Evolutionary conservation across 176 grass and related monocot genomes (phyloP).

Genomic region (Lolium multiflorum): DNA sequence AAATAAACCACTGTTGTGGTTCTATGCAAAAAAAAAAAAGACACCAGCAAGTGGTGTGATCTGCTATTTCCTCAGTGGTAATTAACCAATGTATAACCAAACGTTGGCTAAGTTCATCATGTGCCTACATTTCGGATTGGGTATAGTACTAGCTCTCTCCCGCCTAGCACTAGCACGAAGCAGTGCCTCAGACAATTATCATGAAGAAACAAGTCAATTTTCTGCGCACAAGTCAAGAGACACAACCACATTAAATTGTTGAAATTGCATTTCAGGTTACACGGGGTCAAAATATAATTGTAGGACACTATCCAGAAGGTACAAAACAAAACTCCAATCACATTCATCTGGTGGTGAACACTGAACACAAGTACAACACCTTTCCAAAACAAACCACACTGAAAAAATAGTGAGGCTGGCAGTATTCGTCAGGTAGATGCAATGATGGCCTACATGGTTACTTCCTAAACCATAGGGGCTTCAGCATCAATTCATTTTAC

Average conservation of each 20-base stretch:
- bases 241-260: constrained; percentile 11
- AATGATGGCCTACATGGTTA: constrained; percentile 38
- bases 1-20: too few relatives aligned
- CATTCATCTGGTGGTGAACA: constrained; percentile 46
- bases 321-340: constrained; percentile 43
- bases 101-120: too few relatives aligned
- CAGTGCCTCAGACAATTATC: background rate
- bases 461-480: constrained; percentile 45
- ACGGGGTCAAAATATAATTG: constrained; percentile 24
- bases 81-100: too few relatives aligned
- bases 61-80: too few relatives aligned
- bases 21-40: too few relatives aligned
- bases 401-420: constrained; percentile 49
- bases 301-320: background rate
- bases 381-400: constrained; percentile 61
- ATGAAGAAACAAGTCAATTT: background rate
- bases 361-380: constrained; percentile 27
- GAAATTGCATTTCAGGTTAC: constrained; percentile 26
- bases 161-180: background rate
- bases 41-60: too few relatives aligned
- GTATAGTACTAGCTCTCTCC: too few relatives aligned
- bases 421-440: constrained; percentile 39
- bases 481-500: constrained; percentile 46
- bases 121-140: too few relatives aligned
- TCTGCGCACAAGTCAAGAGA: background rate